Base-by-base conservation (phyloP, 441 rosid genomes). In the Adansonia rubrostipa region DNA sequence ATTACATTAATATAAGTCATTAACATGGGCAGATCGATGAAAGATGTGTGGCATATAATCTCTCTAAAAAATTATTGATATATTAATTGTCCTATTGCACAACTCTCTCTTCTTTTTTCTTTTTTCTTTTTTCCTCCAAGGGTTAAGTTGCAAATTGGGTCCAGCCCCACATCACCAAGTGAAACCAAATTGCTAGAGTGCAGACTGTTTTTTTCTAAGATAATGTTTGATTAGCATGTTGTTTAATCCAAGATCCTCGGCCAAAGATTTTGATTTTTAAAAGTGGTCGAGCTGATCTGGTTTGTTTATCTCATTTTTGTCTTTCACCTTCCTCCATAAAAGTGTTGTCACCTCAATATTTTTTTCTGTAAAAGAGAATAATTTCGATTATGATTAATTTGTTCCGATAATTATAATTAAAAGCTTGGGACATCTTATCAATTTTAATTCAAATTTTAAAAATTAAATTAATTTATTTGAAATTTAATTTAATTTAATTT, bases 171-270 rank as follows among this genome's bases (percentile, higher is more conserved):
- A 50, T 7, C 44, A 15, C 40, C 74, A 28, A 28, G 22, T n/a
- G 62, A 71, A 61, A 51, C 62, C 74, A 71, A 71, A 54, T 24
- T 53, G 47, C 75, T 54, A 71, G 33, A 71, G 42, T 71, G 15
- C 2, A 14, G 33, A 14, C 45, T 51, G 47, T 62, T 71, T 53
- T 53, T 22, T 53, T 71, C 24, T 71, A 70, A 53, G 61, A 71
- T 53, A 71, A n/a, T 71, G 75, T 33, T 61, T 33, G 71, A 66
- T 66, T 4, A 9, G 51, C 71, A 44, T 17, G 22, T 66, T 44
- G 62, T 53, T 33, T 33, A n/a, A 71, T 19, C 62, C 63, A 33
- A 15, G 75, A 71, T 71, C 48, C 75, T 28, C 62, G 62, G 74
- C 75, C 44, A 28, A 53, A 71, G 47, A 71, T 71, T 71, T 71